Evolutionary conservation across 2,329 filamentous ascomycete genomes (phyloP).

Genomic region (Cryphonectria parasitica): DNA sequence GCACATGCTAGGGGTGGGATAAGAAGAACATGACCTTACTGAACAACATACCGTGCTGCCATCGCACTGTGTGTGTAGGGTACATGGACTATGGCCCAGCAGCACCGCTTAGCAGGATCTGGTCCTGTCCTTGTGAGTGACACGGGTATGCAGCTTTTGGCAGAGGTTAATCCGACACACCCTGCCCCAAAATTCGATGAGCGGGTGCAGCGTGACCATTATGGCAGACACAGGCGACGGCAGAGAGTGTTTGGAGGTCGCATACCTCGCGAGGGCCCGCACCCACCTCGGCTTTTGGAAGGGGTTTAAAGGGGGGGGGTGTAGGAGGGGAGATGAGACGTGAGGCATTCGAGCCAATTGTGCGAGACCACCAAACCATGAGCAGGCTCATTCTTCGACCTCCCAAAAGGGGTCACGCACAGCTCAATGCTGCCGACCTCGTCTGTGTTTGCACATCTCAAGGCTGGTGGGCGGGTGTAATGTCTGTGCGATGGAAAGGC

Average conservation of each 20-base stretch:
- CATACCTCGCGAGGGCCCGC: conserved; percentile 25
- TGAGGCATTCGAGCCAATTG: conserved; percentile 24
- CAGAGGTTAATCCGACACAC: neutral
- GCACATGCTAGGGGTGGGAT: neutral
- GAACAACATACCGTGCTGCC: conserved; percentile 5
- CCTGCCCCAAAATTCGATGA: neutral
- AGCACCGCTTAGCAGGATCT: neutral
- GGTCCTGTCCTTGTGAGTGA: conserved; percentile 4
- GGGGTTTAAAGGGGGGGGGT: neutral
- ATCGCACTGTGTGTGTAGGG: neutral
- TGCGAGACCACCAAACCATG: conserved; percentile 21
- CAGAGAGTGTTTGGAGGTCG: conserved; percentile 1
- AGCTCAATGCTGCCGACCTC: conserved; percentile 18
- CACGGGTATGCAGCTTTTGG: conserved; percentile 17
- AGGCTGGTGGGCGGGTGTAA: neutral
- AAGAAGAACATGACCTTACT: neutral
- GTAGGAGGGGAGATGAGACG: conserved; percentile 18
- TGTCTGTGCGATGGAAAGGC: neutral
- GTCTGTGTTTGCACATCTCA: conserved; percentile 27
- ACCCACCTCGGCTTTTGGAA: conserved; percentile 28
- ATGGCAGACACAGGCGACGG: conserved; percentile 8
- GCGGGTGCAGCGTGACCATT: conserved; percentile 1
- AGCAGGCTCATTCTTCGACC: conserved; percentile 19
- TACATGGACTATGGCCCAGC: conserved; percentile 2
- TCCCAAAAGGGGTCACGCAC: conserved; percentile 28